Base-by-base conservation (phyloP, 306 rosid species). In the Dalbergia oliveri region DNA sequence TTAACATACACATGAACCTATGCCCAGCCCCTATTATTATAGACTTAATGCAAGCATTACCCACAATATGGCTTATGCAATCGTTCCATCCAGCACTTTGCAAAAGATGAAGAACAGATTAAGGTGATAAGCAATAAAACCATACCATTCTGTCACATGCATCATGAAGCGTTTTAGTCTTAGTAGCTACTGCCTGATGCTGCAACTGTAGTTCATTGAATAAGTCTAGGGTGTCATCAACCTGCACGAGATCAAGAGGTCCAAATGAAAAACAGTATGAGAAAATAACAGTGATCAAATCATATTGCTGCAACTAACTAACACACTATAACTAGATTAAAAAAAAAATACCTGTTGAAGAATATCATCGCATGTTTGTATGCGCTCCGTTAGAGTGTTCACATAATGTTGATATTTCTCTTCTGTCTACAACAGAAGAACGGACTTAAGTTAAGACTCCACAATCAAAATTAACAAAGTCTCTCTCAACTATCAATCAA, bases 121-220 rank as follows among this genome's bases (percentile, higher is more conserved):
- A 26, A 13, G 69, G 15, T 26, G 16, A 23, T 35, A 79, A 53
- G 73, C 73, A 69, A 79, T 69, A 78, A 84, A 83, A 78, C 21
- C 89, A 58, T 63, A 93, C 99, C 94, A 96, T 68, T 75, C 97
- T 83, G 45, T 96, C 99, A 65, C 98, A 96, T 7, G 99, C 99
- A 85, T 93, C 99, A 74, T 96, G 99, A 69, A 96, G 98, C 2
- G 99, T 96, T 88, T 91, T 93, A 50, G 99, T 96, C 93, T 93
- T 96, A 19, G 94, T 93, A 73, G 98, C 97, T 31, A 96, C 98
- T 39, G 98, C 98, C 76, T 91, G 94, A 87, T 96, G 99, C 86
- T 96, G 97, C 88, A 89, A 76, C 65, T 96, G 98, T 51, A 96
- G 83, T 35, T 91, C 98, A 23, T 91, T 90, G 84, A 93, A 93